Evolutionary conservation across 2,329 filamentous ascomycete genomes (phyloP), one percentile per base, ranked within the genome.

Genomic region (Cladorrhinum sp.): DNA sequence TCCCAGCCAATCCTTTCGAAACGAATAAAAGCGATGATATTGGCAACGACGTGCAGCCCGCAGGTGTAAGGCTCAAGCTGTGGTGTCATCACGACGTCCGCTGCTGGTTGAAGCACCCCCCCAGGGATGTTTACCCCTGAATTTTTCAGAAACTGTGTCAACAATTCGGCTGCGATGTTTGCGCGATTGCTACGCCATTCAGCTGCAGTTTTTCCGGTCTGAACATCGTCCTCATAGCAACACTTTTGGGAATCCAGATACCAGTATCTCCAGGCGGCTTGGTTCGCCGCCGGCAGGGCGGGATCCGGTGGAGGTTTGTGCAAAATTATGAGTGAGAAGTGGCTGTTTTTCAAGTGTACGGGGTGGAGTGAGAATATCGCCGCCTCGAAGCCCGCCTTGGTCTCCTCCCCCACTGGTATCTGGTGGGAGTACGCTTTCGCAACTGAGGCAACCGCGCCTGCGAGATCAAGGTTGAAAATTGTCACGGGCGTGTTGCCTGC

Each of bases 241-340:
- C 3, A 9, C n/a, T 45, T 13, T 4, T 36, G 32, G 18, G 41
- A 45, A n/a, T 45, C 41, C 16, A 45, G 41, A 22, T 45, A 45
- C 41, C 41, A 45, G 41, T 20, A 45, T 4, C 2, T 45, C 41
- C 41, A 45, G 10, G 36, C 6, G 4, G 3, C 12, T 41, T 41
- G 36, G 16, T 6, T 16, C 5, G 36, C 36, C 10, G 36, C 6
- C 6, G 36, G 6, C 36, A 3, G 7, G 32, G 27, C 24, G 9
- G 52, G 20, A 24, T 22, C 54, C 20, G 36, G 22, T 16, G 16
- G 2, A 22, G 53, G 53, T 23, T 56, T 56, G n/a, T 59, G 59
- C 27, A 60, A 55, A 16, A 64, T 49, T 1, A 66, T 13, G 5
- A 63, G 6, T n/a, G 48, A 55, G 54, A 57, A 66, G 52, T 66